These are phyloP conservation scores for Perkinsus marinus DNA, from an alignment of 169 alveolate species.

Conservation along the genomic window DNA sequence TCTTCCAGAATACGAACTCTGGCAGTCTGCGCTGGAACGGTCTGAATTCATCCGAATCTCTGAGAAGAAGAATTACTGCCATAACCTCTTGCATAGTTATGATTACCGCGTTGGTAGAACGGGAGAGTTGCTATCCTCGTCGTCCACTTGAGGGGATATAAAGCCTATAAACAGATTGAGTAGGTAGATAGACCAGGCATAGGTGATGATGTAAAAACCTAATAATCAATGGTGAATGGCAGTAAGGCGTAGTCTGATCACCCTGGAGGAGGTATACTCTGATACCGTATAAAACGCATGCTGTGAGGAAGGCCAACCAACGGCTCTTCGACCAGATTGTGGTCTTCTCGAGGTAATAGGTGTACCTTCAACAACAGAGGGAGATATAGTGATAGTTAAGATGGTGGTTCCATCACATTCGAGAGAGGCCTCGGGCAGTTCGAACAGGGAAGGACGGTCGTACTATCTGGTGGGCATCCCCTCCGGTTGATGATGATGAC, in stretches of 20 bases:
- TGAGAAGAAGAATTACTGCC: conserved; percentile 36
- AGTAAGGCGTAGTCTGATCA: background rate
- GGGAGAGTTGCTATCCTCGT: conserved; percentile 59
- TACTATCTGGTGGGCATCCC: background rate
- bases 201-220: conserved; percentile 62
- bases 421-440: background rate
- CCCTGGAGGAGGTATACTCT: conserved; percentile 30
- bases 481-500: background rate
- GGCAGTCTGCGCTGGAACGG: conserved; percentile 64
- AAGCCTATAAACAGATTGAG: conserved; percentile 59
- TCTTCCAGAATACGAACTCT: conserved; percentile 61
- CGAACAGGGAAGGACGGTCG: background rate
- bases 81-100: conserved; percentile 19
- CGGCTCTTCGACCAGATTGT: conserved; percentile 24
- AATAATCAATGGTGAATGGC: background rate
- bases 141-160: conserved; percentile 61
- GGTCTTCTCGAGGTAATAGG: conserved; percentile 18
- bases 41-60: conserved; percentile 41
- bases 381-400: background rate
- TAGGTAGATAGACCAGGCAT: conserved; percentile 55
- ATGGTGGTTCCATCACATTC: background rate
- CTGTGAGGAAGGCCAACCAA: conserved; percentile 8
- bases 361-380: background rate
- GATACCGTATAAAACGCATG: conserved; percentile 1
- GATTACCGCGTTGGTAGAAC: conserved; percentile 49